Evolutionary conservation across 2,329 filamentous ascomycete species (phyloP), one percentile per base, ranked within the genome.

Genomic region (Ascochyta rabiei): DNA sequence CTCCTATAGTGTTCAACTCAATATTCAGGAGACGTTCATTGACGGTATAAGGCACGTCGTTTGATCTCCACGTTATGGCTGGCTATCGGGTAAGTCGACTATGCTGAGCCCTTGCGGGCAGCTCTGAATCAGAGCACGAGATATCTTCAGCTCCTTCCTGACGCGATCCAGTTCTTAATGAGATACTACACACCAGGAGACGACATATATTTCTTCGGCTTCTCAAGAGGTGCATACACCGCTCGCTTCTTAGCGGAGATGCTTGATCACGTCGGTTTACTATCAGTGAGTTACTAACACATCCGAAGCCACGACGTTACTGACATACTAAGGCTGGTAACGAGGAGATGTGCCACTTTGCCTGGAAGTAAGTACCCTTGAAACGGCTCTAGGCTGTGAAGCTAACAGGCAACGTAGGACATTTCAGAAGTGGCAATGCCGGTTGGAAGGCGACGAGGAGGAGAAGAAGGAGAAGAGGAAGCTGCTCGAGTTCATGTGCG

Each of bases 291-390:
- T 52, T 30, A 9, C 13, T 8, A 39, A 12, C 8, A 12, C 3
- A 19, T 16, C 5, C 12, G 6, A 6, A 10, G 24, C 24, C 2
- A 26, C 30, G 9, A 15, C 2, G 9, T 37, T 10, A 33, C 38
- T 31, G 18, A 55, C 13, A 12, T 13, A 41, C 6, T 3, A 31
- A 72, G 67, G 87, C 89, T 46, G 90, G 91, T 10, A 96, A 96
- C 64, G 89, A 96, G 68, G 91, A 95, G 63, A 88, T 95, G 86
- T 86, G 91, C 46, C 81, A 83, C 4, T 96, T 96, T 70, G 90
- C 89, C 0, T 95, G 90, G 90, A 92, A 89, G 70, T 70, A 45
- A 53, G 66, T 61, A 6, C 8, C 5, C 1, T 21, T 1, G 15
- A n/a, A 7, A 18, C 7, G 13, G 13, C 37, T 13, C 18, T 6